phyloP scores from a whole-genome alignment of 805 yeast genomes.

The Metschnikowia lochheadii region DNA sequence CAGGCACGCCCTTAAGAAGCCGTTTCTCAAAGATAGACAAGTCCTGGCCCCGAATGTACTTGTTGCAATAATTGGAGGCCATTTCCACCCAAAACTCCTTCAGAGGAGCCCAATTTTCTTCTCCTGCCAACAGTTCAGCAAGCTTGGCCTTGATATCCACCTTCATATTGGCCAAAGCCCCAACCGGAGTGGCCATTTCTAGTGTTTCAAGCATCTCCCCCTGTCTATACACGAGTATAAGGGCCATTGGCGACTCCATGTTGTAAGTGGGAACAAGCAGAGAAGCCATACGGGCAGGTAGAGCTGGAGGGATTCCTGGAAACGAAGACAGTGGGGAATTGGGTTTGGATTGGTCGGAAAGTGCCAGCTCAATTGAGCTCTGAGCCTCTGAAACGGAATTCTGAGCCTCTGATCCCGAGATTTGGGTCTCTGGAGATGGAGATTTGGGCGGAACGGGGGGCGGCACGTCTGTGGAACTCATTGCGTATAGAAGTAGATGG shows the following conservation, averaged over 20 bases:
- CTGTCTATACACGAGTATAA: conserved; percentile 12
- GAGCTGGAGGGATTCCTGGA: neutral
- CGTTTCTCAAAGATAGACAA: conserved; percentile 13
- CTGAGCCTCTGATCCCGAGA: neutral
- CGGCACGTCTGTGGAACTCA: conserved; percentile 1
- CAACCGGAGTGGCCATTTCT: conserved; percentile 12
- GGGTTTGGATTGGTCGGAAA: neutral
- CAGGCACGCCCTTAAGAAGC: conserved; percentile 30
- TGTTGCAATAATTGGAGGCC: conserved; percentile 16
- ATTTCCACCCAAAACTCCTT: conserved; percentile 20
- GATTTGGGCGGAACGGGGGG: neutral
- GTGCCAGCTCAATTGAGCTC: neutral
- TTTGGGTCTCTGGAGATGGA: neutral
- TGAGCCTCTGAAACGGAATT: neutral
- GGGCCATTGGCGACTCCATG: conserved; percentile 8
- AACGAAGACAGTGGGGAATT: neutral
- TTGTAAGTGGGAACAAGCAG: conserved; percentile 6
- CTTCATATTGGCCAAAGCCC: conserved; percentile 9
- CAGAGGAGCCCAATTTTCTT: conserved; percentile 1
- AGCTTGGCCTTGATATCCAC: conserved; percentile 5
- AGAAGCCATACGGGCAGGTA: conserved; percentile 10
- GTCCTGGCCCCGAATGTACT: conserved; percentile 9
- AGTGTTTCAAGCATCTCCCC: conserved; percentile 9
- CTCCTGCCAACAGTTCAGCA: conserved; percentile 1
- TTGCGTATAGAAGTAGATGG: neutral